A percentile compares a stretch with the other conserved stretches of the same genome.
phyloP scores from a whole-genome alignment of 805 yeast genomes.

The Starmerella riodocensis region DNA sequence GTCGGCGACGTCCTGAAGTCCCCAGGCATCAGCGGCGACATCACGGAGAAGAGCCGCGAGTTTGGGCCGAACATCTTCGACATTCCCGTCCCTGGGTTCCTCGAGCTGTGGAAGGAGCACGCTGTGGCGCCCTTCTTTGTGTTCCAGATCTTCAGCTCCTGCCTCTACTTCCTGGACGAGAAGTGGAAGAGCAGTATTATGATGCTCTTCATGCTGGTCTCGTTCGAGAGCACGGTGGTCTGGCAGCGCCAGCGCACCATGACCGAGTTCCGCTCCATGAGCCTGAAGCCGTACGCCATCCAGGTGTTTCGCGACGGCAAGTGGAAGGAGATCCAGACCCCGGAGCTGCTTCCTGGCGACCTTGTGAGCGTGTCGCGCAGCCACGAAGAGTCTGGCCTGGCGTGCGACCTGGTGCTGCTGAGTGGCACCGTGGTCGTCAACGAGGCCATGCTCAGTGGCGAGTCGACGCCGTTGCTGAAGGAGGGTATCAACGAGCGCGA shows the following conservation, averaged over 20 bases:
- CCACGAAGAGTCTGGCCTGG: conserved; percentile 79
- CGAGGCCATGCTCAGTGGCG: conserved; percentile 98
- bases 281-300: conserved; percentile 77
- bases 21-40: conserved; percentile 35
- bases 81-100: conserved; percentile 85
- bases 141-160: conserved; percentile 90
- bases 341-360: conserved; percentile 81
- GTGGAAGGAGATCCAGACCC: conserved; percentile 62
- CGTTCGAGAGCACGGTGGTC: conserved; percentile 89
- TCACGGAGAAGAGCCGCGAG: conserved; percentile 32
- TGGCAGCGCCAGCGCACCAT: conserved; percentile 90
- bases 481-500: conserved; percentile 84
- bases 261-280: conserved; percentile 94
- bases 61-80: conserved; percentile 85
- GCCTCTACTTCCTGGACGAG: conserved; percentile 91
- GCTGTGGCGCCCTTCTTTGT: conserved; percentile 97
- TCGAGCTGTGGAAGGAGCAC: conserved; percentile 87
- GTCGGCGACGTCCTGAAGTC: conserved; percentile 43
- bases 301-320: conserved; percentile 54
- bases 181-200: conserved; percentile 92
- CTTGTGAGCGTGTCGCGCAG: conserved; percentile 73
- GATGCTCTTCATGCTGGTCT: conserved; percentile 78
- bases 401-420: conserved; percentile 77
- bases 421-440: conserved; percentile 92
- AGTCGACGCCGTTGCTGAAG: conserved; percentile 89